Evolutionary conservation across 805 yeast genomes (phyloP).

Genomic region (Kodamaea neixiangensis): DNA sequence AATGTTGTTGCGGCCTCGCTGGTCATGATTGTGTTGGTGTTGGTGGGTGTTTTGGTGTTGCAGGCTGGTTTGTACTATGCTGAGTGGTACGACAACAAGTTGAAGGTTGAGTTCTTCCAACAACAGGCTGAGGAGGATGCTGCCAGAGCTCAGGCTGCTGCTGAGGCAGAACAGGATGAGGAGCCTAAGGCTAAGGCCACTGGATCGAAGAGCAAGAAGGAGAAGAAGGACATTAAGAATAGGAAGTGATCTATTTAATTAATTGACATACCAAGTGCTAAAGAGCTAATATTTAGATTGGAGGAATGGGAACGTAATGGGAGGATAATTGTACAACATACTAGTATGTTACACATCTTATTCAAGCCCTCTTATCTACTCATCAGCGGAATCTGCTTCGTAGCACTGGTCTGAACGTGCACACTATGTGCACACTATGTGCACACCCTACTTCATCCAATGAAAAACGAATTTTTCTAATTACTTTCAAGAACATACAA

Average conservation of each 20-base stretch:
- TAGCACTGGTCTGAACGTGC: background rate
- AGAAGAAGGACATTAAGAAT: constrained; percentile 10
- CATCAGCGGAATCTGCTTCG: too few species aligned
- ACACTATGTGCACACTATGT: background rate
- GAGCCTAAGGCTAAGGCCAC: constrained; percentile 11
- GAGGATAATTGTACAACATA: too few species aligned
- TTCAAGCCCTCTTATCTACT: too few species aligned
- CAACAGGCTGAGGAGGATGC: constrained; percentile 26
- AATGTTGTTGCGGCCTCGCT: constrained; percentile 91
- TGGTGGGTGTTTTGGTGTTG: constrained; percentile 77
- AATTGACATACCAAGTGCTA: background rate
- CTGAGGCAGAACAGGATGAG: constrained; percentile 2
- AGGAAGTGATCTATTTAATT: background rate
- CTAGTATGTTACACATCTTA: too few species aligned
- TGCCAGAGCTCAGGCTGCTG: constrained; percentile 13
- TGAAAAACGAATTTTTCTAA: background rate
- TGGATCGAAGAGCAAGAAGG: constrained; percentile 11
- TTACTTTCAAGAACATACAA: constrained; percentile 1
- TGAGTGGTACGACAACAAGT: constrained; percentile 52
- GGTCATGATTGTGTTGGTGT: constrained; percentile 67
- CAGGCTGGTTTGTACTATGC: constrained; percentile 93
- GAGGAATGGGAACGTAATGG: too few species aligned
- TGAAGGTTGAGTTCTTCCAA: constrained; percentile 34
- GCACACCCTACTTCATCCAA: constrained; percentile 7
- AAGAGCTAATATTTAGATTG: background rate